Percentiles rank a stretch among this genome's conserved stretches.
phyloP scores from a whole-genome alignment of 2,329 filamentous ascomycete genomes.

The Parafenestella ontariensis region DNA sequence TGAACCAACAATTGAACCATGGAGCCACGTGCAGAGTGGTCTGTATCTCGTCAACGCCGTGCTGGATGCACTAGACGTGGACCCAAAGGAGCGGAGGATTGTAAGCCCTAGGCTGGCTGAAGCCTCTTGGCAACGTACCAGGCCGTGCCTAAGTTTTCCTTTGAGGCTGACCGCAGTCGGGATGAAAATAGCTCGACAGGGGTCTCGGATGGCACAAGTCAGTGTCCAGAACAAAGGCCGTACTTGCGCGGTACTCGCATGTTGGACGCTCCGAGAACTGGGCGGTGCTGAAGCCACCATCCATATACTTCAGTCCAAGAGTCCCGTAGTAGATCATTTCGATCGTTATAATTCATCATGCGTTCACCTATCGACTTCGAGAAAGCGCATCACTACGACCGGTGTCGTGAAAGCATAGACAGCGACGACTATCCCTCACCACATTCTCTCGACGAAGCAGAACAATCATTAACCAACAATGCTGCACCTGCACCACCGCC shows the following conservation, averaged over 20 bases:
- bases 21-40: background rate
- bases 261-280: conserved; percentile 19
- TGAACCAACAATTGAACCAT: background rate
- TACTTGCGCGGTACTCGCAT: conserved; percentile 12
- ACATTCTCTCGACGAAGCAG: conserved; percentile 15
- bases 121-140: conserved; percentile 20
- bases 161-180: conserved; percentile 23
- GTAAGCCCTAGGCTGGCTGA: conserved; percentile 16
- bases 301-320: conserved; percentile 26
- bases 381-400: conserved; percentile 27
- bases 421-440: conserved; percentile 25
- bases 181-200: conserved; percentile 23
- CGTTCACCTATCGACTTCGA: conserved; percentile 34
- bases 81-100: conserved; percentile 9
- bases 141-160: conserved; percentile 6
- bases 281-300: conserved; percentile 20
- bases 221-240: conserved; percentile 7
- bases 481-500: conserved; percentile 6
- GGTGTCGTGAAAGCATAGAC: conserved; percentile 32
- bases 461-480: conserved; percentile 16
- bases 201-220: conserved; percentile 9
- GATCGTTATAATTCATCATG: conserved; percentile 16
- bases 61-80: conserved; percentile 1
- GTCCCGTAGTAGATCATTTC: conserved; percentile 1
- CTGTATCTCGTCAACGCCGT: conserved; percentile 1